Evolutionary conservation across 371 early-diverging fungal species (phyloP).

Genomic region (Mucor sp.): DNA sequence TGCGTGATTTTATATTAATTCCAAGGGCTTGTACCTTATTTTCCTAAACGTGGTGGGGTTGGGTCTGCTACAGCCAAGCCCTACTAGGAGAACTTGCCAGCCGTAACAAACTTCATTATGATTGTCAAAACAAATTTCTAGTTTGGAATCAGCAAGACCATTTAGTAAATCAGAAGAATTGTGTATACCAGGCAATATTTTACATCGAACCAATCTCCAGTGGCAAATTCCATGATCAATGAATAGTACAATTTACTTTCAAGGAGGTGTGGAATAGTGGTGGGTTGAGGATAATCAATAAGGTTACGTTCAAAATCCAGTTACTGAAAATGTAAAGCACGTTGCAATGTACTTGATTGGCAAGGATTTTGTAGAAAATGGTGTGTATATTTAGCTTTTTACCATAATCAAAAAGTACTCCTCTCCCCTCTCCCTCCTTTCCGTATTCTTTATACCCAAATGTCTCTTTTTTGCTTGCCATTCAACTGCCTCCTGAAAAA

Average conservation of each 20-base stretch:
- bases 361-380: neutral
- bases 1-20: neutral
- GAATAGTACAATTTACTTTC: neutral
- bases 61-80: neutral
- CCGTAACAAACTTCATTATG: no score
- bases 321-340: neutral
- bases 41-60: neutral
- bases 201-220: neutral
- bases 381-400: neutral
- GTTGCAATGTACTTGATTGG: neutral
- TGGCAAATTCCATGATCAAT: constrained; percentile 3
- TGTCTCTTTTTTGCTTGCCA: neutral
- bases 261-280: neutral
- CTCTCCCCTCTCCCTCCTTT: neutral
- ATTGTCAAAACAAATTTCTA: neutral
- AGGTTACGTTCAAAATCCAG: neutral
- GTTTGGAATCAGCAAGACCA: no score
- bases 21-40: neutral
- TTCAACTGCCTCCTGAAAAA: neutral
- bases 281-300: neutral
- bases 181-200: neutral
- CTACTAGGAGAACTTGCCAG: neutral
- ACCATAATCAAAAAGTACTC: neutral
- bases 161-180: neutral
- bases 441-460: neutral